These are phyloP conservation scores for Thermothielavioides terrestris DNA, from an alignment of 495 filamentous ascomycete genomes.

Conservation along the genomic window DNA sequence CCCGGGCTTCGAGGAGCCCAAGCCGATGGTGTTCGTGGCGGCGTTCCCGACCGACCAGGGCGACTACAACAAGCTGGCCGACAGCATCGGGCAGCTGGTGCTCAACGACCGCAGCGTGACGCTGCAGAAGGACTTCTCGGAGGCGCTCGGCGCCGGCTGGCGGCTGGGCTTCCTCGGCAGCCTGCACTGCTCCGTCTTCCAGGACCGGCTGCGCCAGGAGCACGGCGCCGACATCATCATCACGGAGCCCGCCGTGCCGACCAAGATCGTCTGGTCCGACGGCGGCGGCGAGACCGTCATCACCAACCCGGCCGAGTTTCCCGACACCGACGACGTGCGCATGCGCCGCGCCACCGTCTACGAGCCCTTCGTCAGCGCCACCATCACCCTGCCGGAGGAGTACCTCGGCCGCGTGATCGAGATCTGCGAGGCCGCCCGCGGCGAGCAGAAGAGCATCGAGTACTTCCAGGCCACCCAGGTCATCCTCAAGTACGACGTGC, in stretches of 20 bases:
- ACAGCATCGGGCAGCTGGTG: slow-evolving; percentile 88
- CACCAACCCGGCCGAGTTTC: slow-evolving; percentile 78
- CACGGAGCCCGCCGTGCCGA: slow-evolving; percentile 89
- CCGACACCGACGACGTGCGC: slow-evolving; percentile 57
- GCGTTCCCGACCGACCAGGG: slow-evolving; percentile 88
- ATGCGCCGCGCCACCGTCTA: slow-evolving; percentile 49
- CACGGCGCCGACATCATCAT: slow-evolving; percentile 95
- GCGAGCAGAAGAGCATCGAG: slow-evolving; percentile 71
- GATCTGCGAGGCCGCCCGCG: slow-evolving; percentile 83
- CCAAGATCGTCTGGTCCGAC: slow-evolving; percentile 69
- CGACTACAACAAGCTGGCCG: slow-evolving; percentile 79
- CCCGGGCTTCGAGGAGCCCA: slow-evolving; percentile 93
- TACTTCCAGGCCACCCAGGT: slow-evolving; percentile 95
- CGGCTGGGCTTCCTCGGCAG: slow-evolving; percentile 92
- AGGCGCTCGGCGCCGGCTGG: slow-evolving; percentile 90
- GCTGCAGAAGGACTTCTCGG: slow-evolving; percentile 83
- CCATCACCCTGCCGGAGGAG: slow-evolving; percentile 86
- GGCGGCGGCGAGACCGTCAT: slow-evolving; percentile 61
- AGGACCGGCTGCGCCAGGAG: slow-evolving; percentile 91
- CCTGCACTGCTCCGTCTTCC: slow-evolving; percentile 94
- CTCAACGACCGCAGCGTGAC: slow-evolving; percentile 94
- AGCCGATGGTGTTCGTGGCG: slow-evolving; percentile 97
- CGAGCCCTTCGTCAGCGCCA: slow-evolving; percentile 80
- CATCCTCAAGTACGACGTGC: slow-evolving; percentile 87
- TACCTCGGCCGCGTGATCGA: slow-evolving; percentile 92